Base-by-base conservation (phyloP, 164 flowering plant species). In the Piper betle region DNA sequence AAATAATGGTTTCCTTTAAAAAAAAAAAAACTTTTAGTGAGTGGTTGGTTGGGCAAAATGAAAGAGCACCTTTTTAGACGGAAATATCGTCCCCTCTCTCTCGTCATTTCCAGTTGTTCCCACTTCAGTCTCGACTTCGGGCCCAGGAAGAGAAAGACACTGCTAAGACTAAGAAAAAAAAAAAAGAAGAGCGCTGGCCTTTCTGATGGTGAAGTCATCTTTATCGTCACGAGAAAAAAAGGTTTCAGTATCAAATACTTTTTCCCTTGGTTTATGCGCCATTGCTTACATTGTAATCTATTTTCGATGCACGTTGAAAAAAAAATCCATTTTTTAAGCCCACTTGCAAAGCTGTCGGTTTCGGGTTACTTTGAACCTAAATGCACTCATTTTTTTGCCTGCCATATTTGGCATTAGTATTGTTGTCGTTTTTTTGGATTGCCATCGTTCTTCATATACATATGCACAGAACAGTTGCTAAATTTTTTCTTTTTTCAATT, bases 31-130 rank as follows among this genome's bases (percentile, higher is more conserved):
- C 33, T 25, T 25, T 25, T 25, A 25, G 33, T 25, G 33, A 25
- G 33, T 25, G 33, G 33, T 2, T 25, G 33, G 1, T 25, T 25
- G 33, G 52, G 7, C 52, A n/a, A 60, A 42, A 40, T 8, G 42
- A 60, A 42, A 4, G 37, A 58, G 13, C 37, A 58, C 17, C 17
- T 64, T 64, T 48, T 37, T 5, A 62, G n/a, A 39, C 10, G 58
- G 19, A 39, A 15, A 38, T 33, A 19, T 62, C 7, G 43, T 41
- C 61, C 48, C 62, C 61, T 41, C 20, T 55, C 57, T 25, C n/a
- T 25, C 25, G 19, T 62, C 57, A 66, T 65, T 65, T 68, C 65
- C 52, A 64, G 15, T 54, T 19, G 56, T 57, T 57, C 11, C 62
- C 10, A 5, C 43, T 13, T 4, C 13, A n/a, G 37, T 60, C 39